A percentile compares a stretch with the other conserved stretches of the same genome.
Evolutionary conservation across 2,329 filamentous ascomycete genomes (phyloP).

Genomic region (Diaporthe sp.): DNA sequence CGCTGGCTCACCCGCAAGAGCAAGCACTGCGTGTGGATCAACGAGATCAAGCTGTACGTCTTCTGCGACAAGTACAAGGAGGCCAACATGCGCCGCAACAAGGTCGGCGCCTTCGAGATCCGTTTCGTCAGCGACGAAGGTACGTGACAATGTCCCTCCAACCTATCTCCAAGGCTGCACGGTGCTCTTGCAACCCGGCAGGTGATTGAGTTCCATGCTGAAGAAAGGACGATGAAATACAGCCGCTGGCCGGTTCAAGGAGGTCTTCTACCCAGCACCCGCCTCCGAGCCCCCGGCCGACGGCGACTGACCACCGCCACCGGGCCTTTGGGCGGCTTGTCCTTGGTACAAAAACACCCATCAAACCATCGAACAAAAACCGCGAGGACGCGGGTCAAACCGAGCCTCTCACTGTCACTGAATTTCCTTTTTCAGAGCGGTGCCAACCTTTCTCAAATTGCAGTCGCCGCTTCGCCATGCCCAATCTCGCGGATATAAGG

Average conservation of each 20-base stretch:
- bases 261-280: conserved; percentile 53
- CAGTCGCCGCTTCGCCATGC: background rate
- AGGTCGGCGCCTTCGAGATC: conserved; percentile 64
- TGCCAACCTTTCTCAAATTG: background rate
- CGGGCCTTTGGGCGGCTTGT: background rate
- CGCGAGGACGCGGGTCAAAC: too few species aligned
- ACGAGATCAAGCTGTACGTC: conserved; percentile 69
- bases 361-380: background rate
- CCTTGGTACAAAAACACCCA: background rate
- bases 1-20: conserved; percentile 66
- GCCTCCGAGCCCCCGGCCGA: conserved; percentile 32
- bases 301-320: conserved; percentile 6
- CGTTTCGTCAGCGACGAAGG: conserved; percentile 60
- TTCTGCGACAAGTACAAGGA: conserved; percentile 70
- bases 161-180: background rate
- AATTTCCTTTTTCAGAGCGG: too few species aligned
- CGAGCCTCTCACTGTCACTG: too few species aligned
- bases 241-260: conserved; percentile 57
- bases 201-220: background rate
- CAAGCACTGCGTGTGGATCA: conserved; percentile 63
- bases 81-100: conserved; percentile 64
- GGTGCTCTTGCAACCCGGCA: background rate
- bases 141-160: conserved; percentile 39
- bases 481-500: too few species aligned
- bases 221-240: background rate